A percentile compares a stretch with the other conserved stretches of the same genome.
phyloP scores from a whole-genome alignment of 2,329 filamentous ascomycete species.

The Colletotrichum horii region DNA sequence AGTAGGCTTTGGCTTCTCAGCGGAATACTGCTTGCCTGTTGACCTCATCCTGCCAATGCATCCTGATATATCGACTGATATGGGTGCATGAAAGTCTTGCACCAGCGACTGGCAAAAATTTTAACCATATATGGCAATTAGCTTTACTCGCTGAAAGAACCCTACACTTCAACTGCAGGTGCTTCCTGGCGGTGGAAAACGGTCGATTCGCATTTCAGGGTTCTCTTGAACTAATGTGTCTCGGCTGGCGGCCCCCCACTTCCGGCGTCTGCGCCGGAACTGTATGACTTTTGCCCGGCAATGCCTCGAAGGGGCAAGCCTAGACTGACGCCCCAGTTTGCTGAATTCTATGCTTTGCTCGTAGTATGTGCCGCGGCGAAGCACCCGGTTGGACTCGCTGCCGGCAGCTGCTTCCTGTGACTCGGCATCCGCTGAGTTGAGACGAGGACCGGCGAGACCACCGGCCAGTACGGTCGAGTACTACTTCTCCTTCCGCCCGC shows the following conservation, averaged over 20 bases:
- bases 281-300: not conserved
- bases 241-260: not conserved
- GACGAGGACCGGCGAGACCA: not conserved
- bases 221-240: not conserved
- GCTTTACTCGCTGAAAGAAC: not conserved
- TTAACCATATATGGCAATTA: not conserved
- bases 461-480: fast-evolving
- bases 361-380: not conserved
- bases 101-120: not conserved
- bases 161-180: not conserved
- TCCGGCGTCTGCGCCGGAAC: not conserved
- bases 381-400: not conserved
- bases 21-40: not conserved
- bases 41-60: not conserved
- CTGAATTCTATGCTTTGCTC: not conserved
- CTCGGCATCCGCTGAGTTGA: not conserved
- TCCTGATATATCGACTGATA: not conserved
- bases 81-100: not conserved
- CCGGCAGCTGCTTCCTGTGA: not conserved
- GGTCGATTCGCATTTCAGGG: not conserved
- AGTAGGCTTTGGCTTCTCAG: not conserved
- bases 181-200: not conserved
- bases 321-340: not conserved
- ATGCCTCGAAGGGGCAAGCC: not conserved
- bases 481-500: not conserved